A percentile compares a stretch with the other conserved stretches of the same genome.
Evolutionary conservation across 305 asterid species (phyloP).

Genomic region (Nicotiana rustica): DNA sequence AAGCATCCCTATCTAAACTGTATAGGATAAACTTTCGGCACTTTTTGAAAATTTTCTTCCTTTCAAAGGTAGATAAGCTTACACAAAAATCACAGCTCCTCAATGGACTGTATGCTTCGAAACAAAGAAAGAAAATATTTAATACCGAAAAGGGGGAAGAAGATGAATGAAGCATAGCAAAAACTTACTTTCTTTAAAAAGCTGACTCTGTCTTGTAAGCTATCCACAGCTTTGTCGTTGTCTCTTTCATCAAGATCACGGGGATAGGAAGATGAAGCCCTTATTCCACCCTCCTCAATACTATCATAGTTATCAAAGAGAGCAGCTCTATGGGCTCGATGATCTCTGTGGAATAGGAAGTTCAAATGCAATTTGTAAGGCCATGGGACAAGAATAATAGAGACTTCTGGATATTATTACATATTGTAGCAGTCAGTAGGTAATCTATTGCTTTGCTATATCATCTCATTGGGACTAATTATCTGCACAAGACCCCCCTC

Average conservation of each 20-base stretch:
- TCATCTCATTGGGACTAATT: background rate
- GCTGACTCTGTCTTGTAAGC: slow-evolving; percentile 86
- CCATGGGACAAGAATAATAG: slow-evolving; percentile 8
- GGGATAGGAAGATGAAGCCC: slow-evolving; percentile 69
- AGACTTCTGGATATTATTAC: slow-evolving; percentile 6
- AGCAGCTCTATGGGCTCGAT: slow-evolving; percentile 71
- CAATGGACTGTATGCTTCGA: slow-evolving; percentile 13
- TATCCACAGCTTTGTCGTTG: slow-evolving; percentile 76
- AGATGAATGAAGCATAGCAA: slow-evolving; percentile 31
- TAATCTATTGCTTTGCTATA: slow-evolving; percentile 8
- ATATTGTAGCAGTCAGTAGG: background rate
- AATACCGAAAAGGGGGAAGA: background rate
- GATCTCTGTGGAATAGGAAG: slow-evolving; percentile 66
- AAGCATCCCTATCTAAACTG: background rate
- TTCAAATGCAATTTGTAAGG: slow-evolving; percentile 24
- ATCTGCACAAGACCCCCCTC: background rate
- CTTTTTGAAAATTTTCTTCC: background rate
- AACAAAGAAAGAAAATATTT: slow-evolving; percentile 6
- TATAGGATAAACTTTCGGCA: background rate
- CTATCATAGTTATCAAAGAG: slow-evolving; percentile 75
- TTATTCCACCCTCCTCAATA: slow-evolving; percentile 86
- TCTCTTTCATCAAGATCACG: slow-evolving; percentile 71
- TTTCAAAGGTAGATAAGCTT: slow-evolving; percentile 22
- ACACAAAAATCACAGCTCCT: slow-evolving; percentile 15
- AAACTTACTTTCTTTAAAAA: slow-evolving; percentile 72